These are phyloP conservation scores for Plasmopara viticola DNA, from an alignment of 352 stramenopile species.

Conservation along the genomic window DNA sequence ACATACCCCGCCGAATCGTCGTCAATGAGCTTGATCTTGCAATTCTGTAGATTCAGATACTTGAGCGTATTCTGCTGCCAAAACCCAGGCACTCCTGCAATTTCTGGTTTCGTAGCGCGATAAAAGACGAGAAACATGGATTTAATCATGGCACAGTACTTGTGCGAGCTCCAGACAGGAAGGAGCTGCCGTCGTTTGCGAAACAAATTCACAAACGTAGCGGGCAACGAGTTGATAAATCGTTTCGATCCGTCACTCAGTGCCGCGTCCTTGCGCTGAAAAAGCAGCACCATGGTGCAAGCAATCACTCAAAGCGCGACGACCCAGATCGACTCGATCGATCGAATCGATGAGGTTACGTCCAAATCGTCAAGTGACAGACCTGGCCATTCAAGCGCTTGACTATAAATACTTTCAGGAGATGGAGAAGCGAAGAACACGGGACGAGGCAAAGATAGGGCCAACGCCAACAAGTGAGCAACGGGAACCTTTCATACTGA, in stretches of 20 bases:
- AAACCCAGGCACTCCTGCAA: slow-evolving; percentile 18
- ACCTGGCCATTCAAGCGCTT: too few species aligned
- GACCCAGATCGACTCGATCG: too few species aligned
- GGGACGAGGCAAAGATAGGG: slow-evolving; percentile 17
- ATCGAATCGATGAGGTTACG: too few species aligned
- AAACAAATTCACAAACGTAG: slow-evolving; percentile 79
- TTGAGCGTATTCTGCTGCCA: slow-evolving; percentile 40
- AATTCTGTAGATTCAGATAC: slow-evolving; percentile 75
- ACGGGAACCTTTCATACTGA: too few species aligned
- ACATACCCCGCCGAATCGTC: slow-evolving; percentile 77
- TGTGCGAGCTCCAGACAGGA: slow-evolving; percentile 77
- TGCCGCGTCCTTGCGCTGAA: slow-evolving; percentile 57
- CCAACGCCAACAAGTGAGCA: neutral
- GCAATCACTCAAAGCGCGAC: neutral
- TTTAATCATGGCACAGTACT: slow-evolving; percentile 87
- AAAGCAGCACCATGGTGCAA: slow-evolving; percentile 74
- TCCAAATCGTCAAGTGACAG: too few species aligned
- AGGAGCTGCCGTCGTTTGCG: slow-evolving; percentile 77
- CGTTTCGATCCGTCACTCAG: slow-evolving; percentile 74
- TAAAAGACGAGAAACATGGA: slow-evolving; percentile 82
- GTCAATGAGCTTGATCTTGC: slow-evolving; percentile 70
- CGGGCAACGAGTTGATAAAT: slow-evolving; percentile 80
- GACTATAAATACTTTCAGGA: neutral
- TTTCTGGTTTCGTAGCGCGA: slow-evolving; percentile 55
- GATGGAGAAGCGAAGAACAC: slow-evolving; percentile 8